Percentiles rank a stretch among this genome's conserved stretches.
phyloP scores from a whole-genome alignment of 441 rosid genomes.

The Hypseocharis bilobata region DNA sequence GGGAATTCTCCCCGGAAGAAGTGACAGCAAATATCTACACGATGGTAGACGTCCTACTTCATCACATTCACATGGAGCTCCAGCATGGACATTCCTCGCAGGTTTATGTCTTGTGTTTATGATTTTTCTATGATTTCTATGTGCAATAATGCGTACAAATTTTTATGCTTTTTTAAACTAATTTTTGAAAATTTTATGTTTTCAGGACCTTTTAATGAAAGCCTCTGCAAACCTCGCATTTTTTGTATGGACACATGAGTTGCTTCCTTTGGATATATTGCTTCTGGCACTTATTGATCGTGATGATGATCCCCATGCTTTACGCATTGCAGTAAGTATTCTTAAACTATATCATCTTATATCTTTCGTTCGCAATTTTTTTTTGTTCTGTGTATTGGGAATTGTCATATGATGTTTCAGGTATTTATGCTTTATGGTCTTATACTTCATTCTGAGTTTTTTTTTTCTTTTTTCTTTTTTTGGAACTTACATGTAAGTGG shows the following conservation, averaged over 20 bases:
- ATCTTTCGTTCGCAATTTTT: slow-evolving; percentile 1
- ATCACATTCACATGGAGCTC: slow-evolving; percentile 63
- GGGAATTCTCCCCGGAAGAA: slow-evolving; percentile 89
- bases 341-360: slow-evolving; percentile 12
- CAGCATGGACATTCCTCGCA: slow-evolving; percentile 61
- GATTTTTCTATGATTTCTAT: slow-evolving; percentile 12
- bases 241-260: slow-evolving; percentile 80
- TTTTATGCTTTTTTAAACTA: background rate
- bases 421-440: background rate
- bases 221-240: slow-evolving; percentile 60
- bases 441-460: background rate
- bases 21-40: slow-evolving; percentile 85
- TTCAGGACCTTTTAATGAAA: slow-evolving; percentile 58
- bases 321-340: slow-evolving; percentile 67
- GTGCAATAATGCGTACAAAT: slow-evolving; percentile 5
- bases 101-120: slow-evolving; percentile 35
- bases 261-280: slow-evolving; percentile 88
- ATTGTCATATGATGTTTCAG: background rate
- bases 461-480: background rate
- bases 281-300: slow-evolving; percentile 86
- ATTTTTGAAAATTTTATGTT: slow-evolving; percentile 13
- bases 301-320: slow-evolving; percentile 92
- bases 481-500: background rate
- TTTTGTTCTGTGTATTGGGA: background rate
- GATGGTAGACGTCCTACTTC: slow-evolving; percentile 92